Conservation (phyloP, 2,329 filamentous ascomycete species). For the Cercospora nicotianae region DNA sequence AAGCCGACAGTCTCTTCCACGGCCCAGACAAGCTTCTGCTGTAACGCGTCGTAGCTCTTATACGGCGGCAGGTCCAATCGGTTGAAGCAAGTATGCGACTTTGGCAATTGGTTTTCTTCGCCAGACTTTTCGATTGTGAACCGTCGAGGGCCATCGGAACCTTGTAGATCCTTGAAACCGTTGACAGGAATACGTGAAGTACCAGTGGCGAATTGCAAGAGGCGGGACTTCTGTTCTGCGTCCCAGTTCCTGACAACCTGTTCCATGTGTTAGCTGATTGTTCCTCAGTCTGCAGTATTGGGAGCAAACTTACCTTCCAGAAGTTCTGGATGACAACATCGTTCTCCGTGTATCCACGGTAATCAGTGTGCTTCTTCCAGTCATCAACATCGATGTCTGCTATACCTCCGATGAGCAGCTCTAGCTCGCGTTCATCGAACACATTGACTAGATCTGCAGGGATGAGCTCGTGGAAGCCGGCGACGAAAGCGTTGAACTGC, state of each 20-base stretch:
- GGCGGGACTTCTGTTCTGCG: conserved; percentile 93
- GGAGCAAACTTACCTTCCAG: conserved; percentile 67
- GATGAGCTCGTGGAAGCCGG: conserved; percentile 96
- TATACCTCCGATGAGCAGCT: conserved; percentile 95
- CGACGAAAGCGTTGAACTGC: conserved; percentile 97
- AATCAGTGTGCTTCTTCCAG: conserved; percentile 99
- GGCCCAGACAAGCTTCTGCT: conserved; percentile 89
- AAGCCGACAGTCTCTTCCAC: conserved; percentile 99
- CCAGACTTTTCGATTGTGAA: conserved; percentile 99
- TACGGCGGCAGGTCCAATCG: conserved; percentile 93
- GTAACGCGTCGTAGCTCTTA: conserved; percentile 80
- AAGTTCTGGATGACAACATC: conserved; percentile 98
- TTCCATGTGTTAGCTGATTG: conserved; percentile 24
- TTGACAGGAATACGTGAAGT: conserved; percentile 98
- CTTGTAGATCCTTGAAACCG: conserved; percentile 98
- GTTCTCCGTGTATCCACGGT: conserved; percentile 95
- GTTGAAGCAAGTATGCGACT: conserved; percentile 99
- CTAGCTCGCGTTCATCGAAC: conserved; percentile 95
- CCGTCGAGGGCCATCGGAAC: conserved; percentile 87
- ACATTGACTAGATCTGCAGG: conserved; percentile 96
- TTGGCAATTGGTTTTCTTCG: conserved; percentile 84
- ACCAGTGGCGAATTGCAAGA: conserved; percentile 95
- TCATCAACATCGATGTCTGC: conserved; percentile 99
- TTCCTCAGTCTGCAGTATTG: not conserved
- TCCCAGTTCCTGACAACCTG: conserved; percentile 90